Base-by-base conservation (phyloP, 805 yeast genomes). In the Wickerhamiella kurtzmanii region DNA sequence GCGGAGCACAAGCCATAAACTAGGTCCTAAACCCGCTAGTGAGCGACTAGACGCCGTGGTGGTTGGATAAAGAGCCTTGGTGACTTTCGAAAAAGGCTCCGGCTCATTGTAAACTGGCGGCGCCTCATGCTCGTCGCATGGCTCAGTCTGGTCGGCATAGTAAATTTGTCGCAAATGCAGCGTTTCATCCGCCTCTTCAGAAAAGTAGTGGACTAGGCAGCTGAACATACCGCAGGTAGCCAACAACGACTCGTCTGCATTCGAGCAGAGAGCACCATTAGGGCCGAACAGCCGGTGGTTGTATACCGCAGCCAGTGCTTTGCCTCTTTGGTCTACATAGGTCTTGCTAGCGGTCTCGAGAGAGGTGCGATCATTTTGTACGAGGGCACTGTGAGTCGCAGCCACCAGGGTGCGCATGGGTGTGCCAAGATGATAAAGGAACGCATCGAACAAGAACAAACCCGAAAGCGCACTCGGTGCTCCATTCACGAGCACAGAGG, bases 211-310 rank as follows among this genome's bases (percentile, higher is more conserved):
- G 36, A 85, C 59, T 20, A 82, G 68, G 35, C 78, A 74, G 1
- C 88, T 71, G 57, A 83, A 83, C 59, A 83, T 82, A 1, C 88
- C 89, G 65, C 92, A 82, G 41, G 83, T 75, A 0, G 94, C 94
- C 1, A 88, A 82, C 2, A 83, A 81, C 53, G 82, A 13, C 25
- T 38, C 41, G 19, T 38, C 41, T 15, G n/a, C 5, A 18, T 15
- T 21, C 8, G 25, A 13, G n/a, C 41, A 13, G 13, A 17, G 4
- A 15, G n/a, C 16, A 11, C 44, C 48, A 16, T 21, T n/a, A 2
- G 48, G 44, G 2, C 44, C 44, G 25, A 79, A 79, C 5, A 75
- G 64, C 3, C 71, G 72, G 56, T 78, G 76, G 2, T 68, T 63
- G 55, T 84, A 83, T 15, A 83, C 61, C 51, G 68, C 70, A 35